phyloP scores from a whole-genome alignment of 176 grass and related monocot species.

The Chloris gayana region DNA sequence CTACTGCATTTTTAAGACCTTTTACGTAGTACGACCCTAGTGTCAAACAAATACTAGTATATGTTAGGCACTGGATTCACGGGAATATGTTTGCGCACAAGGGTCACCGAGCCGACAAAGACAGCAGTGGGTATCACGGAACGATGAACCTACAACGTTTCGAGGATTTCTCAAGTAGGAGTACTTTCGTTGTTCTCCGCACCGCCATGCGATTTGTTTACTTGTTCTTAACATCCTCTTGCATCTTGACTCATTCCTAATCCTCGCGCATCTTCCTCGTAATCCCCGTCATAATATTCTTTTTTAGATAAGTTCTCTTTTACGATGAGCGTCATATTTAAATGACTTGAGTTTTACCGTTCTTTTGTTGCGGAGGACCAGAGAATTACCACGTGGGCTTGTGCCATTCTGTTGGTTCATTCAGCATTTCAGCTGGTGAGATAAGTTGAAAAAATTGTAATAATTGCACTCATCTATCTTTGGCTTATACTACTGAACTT shows the following conservation, averaged over 20 bases:
- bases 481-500: not conserved
- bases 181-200: constrained; percentile 3
- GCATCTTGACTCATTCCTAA: constrained; percentile 24
- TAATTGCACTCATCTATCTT: not conserved
- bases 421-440: not conserved
- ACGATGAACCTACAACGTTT: constrained; percentile 22
- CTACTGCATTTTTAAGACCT: too few species aligned
- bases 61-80: constrained; percentile 6
- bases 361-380: not conserved
- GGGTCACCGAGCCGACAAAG: constrained; percentile 5
- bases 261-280: constrained; percentile 24
- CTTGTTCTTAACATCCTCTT: constrained; percentile 33
- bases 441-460: not conserved
- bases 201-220: not conserved
- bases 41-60: not conserved
- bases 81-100: not conserved
- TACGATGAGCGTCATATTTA: not conserved
- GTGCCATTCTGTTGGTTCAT: not conserved
- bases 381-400: not conserved
- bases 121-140: not conserved
- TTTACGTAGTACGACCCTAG: not conserved
- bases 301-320: not conserved
- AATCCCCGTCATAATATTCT: not conserved
- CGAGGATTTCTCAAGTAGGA: constrained; percentile 24
- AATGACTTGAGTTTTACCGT: not conserved